These are phyloP conservation scores for Solanum arcanum DNA, from an alignment of 257 asterid genomes.

Conservation along the genomic window DNA sequence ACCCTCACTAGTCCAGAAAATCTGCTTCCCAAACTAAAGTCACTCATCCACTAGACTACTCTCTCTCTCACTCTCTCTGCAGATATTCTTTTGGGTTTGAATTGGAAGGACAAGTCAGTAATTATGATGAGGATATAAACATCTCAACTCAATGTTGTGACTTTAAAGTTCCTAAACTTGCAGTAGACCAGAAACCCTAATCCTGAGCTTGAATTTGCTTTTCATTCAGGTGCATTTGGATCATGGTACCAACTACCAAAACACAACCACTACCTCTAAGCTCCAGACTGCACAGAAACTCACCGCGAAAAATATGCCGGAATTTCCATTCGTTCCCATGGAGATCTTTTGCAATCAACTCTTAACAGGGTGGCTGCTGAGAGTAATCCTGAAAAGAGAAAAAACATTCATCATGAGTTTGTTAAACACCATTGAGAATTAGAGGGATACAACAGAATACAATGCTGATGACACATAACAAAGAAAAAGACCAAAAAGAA, in stretches of 20 bases:
- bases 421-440: not conserved
- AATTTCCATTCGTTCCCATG: conserved; percentile 98
- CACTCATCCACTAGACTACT: not conserved
- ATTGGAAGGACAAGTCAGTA: not conserved
- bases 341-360: conserved; percentile 88
- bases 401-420: not conserved
- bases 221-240: not conserved
- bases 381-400: conserved; percentile 59
- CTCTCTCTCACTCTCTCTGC: not conserved
- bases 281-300: conserved; percentile 3
- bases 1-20: not conserved
- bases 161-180: not conserved
- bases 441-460: not conserved
- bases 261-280: not conserved
- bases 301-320: conserved; percentile 89
- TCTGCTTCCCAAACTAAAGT: not conserved
- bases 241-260: not conserved
- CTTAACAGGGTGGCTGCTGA: conserved; percentile 87
- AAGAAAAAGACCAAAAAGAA: not conserved
- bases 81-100: not conserved
- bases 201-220: not conserved
- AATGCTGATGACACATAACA: not conserved
- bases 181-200: not conserved
- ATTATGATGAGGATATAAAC: not conserved
- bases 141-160: not conserved